Percentiles rank a stretch among this genome's conserved stretches.
These are phyloP conservation scores for Ricinus communis DNA, from an alignment of 345 rosid genomes.

Conservation along the genomic window DNA sequence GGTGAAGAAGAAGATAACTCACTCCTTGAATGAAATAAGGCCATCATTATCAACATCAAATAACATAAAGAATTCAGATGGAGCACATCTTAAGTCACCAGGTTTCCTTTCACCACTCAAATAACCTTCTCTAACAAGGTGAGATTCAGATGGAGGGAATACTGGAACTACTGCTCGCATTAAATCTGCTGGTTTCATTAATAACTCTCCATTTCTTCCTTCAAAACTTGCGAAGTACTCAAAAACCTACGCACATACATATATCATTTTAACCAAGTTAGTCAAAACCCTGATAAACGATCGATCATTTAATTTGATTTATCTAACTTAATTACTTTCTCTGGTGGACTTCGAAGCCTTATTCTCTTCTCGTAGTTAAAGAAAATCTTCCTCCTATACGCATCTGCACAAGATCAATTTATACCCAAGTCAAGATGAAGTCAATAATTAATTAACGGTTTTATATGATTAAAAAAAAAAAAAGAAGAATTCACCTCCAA, in stretches of 20 bases:
- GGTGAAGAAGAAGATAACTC: conserved; percentile 28
- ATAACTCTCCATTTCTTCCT: conserved; percentile 59
- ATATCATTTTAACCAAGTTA: neutral
- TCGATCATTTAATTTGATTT: too few species aligned
- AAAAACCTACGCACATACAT: conserved; percentile 50
- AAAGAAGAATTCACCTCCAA: conserved; percentile 37
- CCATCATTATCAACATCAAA: conserved; percentile 84
- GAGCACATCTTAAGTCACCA: conserved; percentile 70
- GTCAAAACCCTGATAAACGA: neutral
- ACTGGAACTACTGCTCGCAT: conserved; percentile 95
- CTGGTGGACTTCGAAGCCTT: conserved; percentile 88
- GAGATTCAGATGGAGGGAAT: conserved; percentile 91
- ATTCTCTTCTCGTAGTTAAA: conserved; percentile 95
- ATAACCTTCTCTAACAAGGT: conserved; percentile 81
- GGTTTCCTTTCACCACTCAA: conserved; percentile 87
- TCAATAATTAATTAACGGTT: neutral
- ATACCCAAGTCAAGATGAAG: neutral
- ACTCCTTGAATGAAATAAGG: conserved; percentile 89
- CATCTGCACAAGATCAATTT: conserved; percentile 43
- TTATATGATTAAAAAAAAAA: neutral
- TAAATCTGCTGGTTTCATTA: conserved; percentile 82
- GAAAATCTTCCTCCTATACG: conserved; percentile 79
- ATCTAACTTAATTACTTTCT: conserved; percentile 54
- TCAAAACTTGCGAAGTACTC: conserved; percentile 77
- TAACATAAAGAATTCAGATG: conserved; percentile 87